Evolutionary conservation across 768 basidiomycete genomes (phyloP).

Genomic region (Suillus weaverae): DNA sequence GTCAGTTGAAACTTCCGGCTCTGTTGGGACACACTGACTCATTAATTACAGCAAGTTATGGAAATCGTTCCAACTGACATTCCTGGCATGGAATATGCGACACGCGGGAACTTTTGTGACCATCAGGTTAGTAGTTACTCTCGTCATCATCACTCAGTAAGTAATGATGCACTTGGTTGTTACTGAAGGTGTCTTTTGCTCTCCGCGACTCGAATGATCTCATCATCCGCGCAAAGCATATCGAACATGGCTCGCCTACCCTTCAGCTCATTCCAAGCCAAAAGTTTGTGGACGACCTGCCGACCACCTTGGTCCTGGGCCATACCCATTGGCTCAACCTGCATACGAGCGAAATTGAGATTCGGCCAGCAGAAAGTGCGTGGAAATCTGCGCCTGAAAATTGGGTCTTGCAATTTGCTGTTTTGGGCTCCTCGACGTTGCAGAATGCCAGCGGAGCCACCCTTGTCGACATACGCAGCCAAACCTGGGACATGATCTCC

Average conservation of each 20-base stretch:
- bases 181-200: slow-evolving; percentile 25
- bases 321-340: slow-evolving; percentile 35
- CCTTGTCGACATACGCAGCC: slow-evolving; percentile 30
- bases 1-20: slow-evolving; percentile 9
- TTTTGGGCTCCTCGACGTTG: slow-evolving; percentile 12
- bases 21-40: neutral
- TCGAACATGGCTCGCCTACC: neutral
- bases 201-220: slow-evolving; percentile 16
- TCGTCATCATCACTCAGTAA: neutral
- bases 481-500: slow-evolving; percentile 28
- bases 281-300: slow-evolving; percentile 26
- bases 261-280: slow-evolving; percentile 27
- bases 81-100: slow-evolving; percentile 28
- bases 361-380: slow-evolving; percentile 24
- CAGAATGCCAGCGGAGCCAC: slow-evolving; percentile 5
- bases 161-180: neutral
- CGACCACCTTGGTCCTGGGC: slow-evolving; percentile 20
- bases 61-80: slow-evolving; percentile 26
- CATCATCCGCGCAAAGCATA: slow-evolving; percentile 19
- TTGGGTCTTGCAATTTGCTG: slow-evolving; percentile 23
- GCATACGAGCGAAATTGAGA: slow-evolving; percentile 22
- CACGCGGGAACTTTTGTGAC: slow-evolving; percentile 13
- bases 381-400: slow-evolving; percentile 29
- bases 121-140: slow-evolving; percentile 20
- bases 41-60: slow-evolving; percentile 18